These are phyloP conservation scores for Heliosperma pusillum DNA, from an alignment of 148 eudicot species.

Conservation along the genomic window DNA sequence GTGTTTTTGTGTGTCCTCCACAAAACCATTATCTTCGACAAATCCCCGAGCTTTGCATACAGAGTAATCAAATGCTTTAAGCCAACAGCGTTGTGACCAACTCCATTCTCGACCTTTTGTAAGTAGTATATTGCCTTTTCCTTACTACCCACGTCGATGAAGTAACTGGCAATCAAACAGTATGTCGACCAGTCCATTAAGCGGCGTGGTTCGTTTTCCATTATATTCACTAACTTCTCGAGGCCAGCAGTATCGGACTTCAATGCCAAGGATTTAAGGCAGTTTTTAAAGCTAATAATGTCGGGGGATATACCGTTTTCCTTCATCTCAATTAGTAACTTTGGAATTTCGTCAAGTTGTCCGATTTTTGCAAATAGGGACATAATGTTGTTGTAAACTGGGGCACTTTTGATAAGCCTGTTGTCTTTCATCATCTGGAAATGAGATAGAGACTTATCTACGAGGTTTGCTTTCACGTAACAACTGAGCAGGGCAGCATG, in stretches of 20 bases:
- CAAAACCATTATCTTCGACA: conserved; percentile 35
- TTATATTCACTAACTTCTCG: conserved; percentile 42
- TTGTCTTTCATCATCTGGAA: conserved; percentile 6
- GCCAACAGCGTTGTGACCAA: conserved; percentile 26
- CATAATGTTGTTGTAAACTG: conserved; percentile 50
- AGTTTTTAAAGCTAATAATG: conserved; percentile 38
- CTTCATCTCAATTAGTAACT: conserved; percentile 43
- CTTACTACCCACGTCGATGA: conserved; percentile 34
- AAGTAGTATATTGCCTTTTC: conserved; percentile 40
- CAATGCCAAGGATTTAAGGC: conserved; percentile 38
- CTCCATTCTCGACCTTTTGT: conserved; percentile 37
- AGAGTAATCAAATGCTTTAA: conserved; percentile 44
- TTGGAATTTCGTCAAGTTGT: conserved; percentile 38
- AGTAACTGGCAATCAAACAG: conserved; percentile 30
- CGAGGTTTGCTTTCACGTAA: conserved; percentile 10
- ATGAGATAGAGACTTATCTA: conserved; percentile 10
- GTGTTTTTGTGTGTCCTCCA: conserved; percentile 39
- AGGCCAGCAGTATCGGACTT: conserved; percentile 35
- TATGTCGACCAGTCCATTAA: conserved; percentile 44
- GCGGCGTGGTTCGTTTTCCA: conserved; percentile 29
- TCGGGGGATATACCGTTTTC: conserved; percentile 38
- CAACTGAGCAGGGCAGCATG: conserved; percentile 5
- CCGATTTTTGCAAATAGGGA: conserved; percentile 33
- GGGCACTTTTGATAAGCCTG: conserved; percentile 9
- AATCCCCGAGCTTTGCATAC: conserved; percentile 41